Percentiles rank a stretch among this genome's conserved stretches.
phyloP scores from a whole-genome alignment of 139 green algal species.

The Penium margaritaceum region DNA sequence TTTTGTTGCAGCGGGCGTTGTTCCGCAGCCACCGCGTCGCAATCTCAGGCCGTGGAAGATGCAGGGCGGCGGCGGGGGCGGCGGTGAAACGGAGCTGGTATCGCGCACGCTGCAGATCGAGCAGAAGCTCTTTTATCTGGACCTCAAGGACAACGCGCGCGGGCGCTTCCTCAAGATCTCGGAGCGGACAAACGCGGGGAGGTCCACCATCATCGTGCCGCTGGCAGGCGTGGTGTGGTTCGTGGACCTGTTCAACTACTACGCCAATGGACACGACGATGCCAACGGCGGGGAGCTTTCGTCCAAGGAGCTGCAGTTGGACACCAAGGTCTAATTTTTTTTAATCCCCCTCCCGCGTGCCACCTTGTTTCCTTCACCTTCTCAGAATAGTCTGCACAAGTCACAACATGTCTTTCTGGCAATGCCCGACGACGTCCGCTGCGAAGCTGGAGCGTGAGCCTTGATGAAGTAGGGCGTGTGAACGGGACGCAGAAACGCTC shows the following conservation, averaged over 20 bases:
- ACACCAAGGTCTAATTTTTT: constrained; percentile 60
- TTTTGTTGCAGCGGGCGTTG: too few relatives aligned
- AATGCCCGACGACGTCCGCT: too few relatives aligned
- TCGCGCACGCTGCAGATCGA: constrained; percentile 48
- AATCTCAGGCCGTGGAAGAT: too few relatives aligned
- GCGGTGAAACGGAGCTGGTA: constrained; percentile 26
- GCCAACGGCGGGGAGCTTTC: constrained; percentile 16
- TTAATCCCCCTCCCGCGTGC: too few relatives aligned
- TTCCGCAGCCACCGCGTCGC: too few relatives aligned
- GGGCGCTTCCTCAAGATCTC: constrained; percentile 57
- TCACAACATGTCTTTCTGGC: too few relatives aligned
- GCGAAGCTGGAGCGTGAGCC: too few relatives aligned
- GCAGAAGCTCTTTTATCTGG: constrained; percentile 57
- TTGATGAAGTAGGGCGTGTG: too few relatives aligned
- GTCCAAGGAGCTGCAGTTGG: constrained; percentile 55
- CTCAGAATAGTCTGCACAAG: too few relatives aligned
- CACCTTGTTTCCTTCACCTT: too few relatives aligned
- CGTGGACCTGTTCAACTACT: constrained; percentile 59
- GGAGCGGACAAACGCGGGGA: constrained; percentile 50
- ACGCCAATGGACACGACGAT: constrained; percentile 47
- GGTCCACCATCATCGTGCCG: constrained; percentile 57
- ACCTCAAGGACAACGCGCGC: constrained; percentile 53
- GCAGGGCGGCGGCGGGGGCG: not conserved
- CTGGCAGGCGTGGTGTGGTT: constrained; percentile 52
- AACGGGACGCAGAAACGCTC: too few relatives aligned